Evolutionary conservation across 805 yeast genomes (phyloP).

Genomic region (Diddensiella santjacobensis): DNA sequence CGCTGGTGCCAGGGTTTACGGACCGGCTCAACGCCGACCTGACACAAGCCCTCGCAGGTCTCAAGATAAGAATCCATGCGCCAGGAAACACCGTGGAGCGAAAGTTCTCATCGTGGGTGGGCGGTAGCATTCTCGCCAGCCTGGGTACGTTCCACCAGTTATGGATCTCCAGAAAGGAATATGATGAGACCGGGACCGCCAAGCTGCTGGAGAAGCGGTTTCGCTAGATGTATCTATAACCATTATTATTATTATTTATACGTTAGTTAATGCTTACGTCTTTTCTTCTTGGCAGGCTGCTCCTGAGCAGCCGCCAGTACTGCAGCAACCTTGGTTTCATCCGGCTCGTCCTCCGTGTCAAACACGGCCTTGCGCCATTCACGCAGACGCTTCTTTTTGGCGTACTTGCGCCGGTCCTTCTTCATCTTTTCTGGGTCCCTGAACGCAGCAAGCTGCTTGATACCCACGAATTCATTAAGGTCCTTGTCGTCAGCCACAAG

Average conservation of each 20-base stretch:
- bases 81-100: constrained; percentile 72
- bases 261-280: constrained; percentile 3
- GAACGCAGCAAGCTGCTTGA: constrained; percentile 92
- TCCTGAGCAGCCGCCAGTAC: constrained; percentile 8
- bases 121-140: constrained; percentile 83
- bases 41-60: constrained; percentile 68
- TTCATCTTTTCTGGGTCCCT: constrained; percentile 66
- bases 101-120: constrained; percentile 81
- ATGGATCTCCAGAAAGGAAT: constrained; percentile 88
- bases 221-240: constrained; percentile 42
- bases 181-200: constrained; percentile 83
- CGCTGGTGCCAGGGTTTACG: constrained; percentile 75
- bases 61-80: constrained; percentile 79
- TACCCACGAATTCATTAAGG: constrained; percentile 77
- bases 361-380: constrained; percentile 90
- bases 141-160: constrained; percentile 94
- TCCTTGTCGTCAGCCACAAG: constrained; percentile 84
- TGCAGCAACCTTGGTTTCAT: constrained; percentile 22
- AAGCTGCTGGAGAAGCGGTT: constrained; percentile 77
- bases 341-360: constrained; percentile 47
- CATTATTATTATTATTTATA: constrained; percentile 6
- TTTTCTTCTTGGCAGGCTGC: constrained; percentile 10
- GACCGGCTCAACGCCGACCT: constrained; percentile 74
- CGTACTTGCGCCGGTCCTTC: constrained; percentile 79
- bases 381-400: constrained; percentile 74